A percentile compares a stretch with the other conserved stretches of the same genome.
Evolutionary conservation across 371 early-diverging fungal species (phyloP).

Genomic region (Conidiobolus incongruus): DNA sequence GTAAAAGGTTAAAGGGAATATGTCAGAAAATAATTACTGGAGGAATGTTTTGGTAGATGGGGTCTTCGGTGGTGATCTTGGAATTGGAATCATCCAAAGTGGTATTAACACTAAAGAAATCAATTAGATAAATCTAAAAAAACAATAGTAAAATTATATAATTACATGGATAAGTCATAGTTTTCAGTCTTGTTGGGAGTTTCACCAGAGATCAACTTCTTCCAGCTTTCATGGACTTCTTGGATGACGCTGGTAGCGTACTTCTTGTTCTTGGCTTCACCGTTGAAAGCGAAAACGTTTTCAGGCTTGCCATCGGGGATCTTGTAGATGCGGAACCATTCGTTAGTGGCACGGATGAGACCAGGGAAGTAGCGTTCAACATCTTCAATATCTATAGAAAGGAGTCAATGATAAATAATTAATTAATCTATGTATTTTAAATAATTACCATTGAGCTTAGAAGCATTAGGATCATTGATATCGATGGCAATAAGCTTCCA

Average conservation of each 20-base stretch:
- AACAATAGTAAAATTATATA: no score
- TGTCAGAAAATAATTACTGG: conserved; percentile 24
- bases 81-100: conserved; percentile 48
- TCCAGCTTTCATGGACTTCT: conserved; percentile 94
- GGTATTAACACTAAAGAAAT: conserved; percentile 41
- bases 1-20: conserved; percentile 39
- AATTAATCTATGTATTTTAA: background rate
- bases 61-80: conserved; percentile 29
- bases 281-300: conserved; percentile 95
- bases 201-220: conserved; percentile 45
- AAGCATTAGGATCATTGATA: conserved; percentile 78
- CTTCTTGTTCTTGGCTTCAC: conserved; percentile 67
- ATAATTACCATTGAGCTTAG: conserved; percentile 54
- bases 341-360: conserved; percentile 78
- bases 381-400: conserved; percentile 74
- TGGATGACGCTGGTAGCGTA: conserved; percentile 82
- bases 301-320: conserved; percentile 98
- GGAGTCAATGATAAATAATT: background rate
- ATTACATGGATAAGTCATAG: conserved; percentile 43
- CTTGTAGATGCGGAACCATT: conserved; percentile 99
- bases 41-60: conserved; percentile 31
- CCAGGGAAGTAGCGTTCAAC: conserved; percentile 90
- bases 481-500: conserved; percentile 98
- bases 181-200: conserved; percentile 29
- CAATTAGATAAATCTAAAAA: conserved; percentile 11